These are phyloP conservation scores for Leptodontidium sp. DNA, from an alignment of 2,329 filamentous ascomycete genomes.

Conservation along the genomic window DNA sequence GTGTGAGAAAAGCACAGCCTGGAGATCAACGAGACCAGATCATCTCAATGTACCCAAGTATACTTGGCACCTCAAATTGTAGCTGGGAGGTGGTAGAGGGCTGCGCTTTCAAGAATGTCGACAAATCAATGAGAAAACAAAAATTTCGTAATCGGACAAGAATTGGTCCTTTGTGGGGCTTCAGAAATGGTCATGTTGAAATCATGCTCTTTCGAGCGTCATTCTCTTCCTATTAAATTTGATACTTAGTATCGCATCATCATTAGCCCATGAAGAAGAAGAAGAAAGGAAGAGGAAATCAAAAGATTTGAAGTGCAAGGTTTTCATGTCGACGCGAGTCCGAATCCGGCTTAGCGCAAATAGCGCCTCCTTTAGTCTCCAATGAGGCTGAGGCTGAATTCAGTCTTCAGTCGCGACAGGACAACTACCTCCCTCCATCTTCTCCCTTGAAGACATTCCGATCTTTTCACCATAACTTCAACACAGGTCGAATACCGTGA, in stretches of 20 bases:
- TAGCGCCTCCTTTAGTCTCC: slow-evolving; percentile 1
- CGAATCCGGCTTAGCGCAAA: background rate
- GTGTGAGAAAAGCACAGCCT: no score
- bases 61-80: no score
- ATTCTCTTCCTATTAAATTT: slow-evolving; percentile 75
- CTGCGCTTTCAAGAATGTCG: background rate
- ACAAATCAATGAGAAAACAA: no score
- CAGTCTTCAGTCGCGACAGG: slow-evolving; percentile 5
- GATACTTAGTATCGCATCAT: slow-evolving; percentile 63
- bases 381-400: slow-evolving; percentile 35
- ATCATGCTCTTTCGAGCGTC: slow-evolving; percentile 63
- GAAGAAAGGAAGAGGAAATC: background rate
- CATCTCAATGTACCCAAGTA: no score
- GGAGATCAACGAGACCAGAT: no score
- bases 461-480: background rate
- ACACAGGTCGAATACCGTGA: background rate
- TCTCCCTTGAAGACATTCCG: slow-evolving; percentile 8
- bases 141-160: background rate
- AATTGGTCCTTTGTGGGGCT: slow-evolving; percentile 50
- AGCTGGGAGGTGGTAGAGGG: no score
- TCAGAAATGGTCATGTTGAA: slow-evolving; percentile 67
- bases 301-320: background rate
- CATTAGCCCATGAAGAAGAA: slow-evolving; percentile 54
- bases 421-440: background rate
- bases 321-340: slow-evolving; percentile 13